Evolutionary conservation across 495 filamentous ascomycete species (phyloP), one percentile per base, ranked within the genome.

Genomic region (Penicillium verhagenii): DNA sequence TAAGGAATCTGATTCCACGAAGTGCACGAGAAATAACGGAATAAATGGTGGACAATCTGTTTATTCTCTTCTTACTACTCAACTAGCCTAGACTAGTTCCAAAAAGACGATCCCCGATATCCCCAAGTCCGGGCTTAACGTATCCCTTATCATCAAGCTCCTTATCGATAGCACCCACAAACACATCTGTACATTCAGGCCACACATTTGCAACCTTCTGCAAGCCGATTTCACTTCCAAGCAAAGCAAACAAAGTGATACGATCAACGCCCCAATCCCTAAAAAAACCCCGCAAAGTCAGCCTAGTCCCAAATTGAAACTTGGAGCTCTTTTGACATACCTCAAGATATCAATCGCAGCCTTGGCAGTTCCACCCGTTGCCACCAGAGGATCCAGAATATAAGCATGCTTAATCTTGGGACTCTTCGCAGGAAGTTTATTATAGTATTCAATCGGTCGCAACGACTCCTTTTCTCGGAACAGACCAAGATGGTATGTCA

Each of bases 401-500:
- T 92, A 85, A 10, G 90, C 89, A 25, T 60, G 54, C 20, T 62
- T 66, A 20, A 71, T 66, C 18, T 51, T 52, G 7, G 92, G 72
- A 24, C 81, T 79, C 6, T 73, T 75, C n/a, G 63, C 49, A 7
- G 92, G 91, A 4, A 96, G 85, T 70, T 96, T 96, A 72, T 84
- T 96, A 78, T 96, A 96, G 77, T 96, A 96, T 71, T 96, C 92
- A 31, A 96, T 91, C 0, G 92, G 91, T 33, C 86, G 79, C 8
- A 96, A 82, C 8, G 88, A 89, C 29, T 77, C 79, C 33, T 89
- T 87, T 60, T 96, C 92, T 51, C 92, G 86, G 73, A 87, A 96
- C 48, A 96, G 80, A 31, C 92, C 92, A 24, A 96, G 84, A 67
- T 96, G 92, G 72, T 96, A 88, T 52, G 94, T 56, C 0, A 58